Evolutionary conservation across 108 stramenopile genomes (phyloP).

Genomic region (Schizochytrium sp.): DNA sequence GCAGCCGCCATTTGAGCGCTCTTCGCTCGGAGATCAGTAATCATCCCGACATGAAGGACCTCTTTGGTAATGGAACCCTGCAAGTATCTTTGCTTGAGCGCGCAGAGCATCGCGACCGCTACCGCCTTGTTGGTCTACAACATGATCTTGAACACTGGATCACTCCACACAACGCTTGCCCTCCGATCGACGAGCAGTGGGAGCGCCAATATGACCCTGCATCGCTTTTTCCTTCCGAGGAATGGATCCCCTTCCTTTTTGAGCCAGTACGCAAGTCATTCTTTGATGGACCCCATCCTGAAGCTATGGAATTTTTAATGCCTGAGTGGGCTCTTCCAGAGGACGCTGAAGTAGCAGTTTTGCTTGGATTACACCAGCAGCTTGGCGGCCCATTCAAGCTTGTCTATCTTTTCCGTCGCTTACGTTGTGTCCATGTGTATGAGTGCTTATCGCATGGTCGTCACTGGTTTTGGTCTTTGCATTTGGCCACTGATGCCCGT

Average conservation of each 20-base stretch:
- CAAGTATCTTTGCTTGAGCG: conserved; percentile 64
- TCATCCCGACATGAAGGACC: conserved; percentile 62
- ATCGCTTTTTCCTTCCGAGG: conserved; percentile 59
- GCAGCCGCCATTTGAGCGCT: conserved; percentile 62
- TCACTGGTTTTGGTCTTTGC: conserved; percentile 65
- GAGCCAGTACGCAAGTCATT: conserved; percentile 64
- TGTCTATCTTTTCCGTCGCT: conserved; percentile 66
- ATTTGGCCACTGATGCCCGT: conserved; percentile 63
- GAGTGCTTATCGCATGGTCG: conserved; percentile 65
- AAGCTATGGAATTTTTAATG: conserved; percentile 66
- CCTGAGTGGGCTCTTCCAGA: conserved; percentile 62
- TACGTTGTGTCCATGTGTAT: conserved; percentile 64
- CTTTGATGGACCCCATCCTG: conserved; percentile 61
- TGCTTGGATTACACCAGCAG: conserved; percentile 63
- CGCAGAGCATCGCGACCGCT: conserved; percentile 62
- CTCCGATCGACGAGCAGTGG: conserved; percentile 64
- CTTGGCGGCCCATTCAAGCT: conserved; percentile 67
- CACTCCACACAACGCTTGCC: conserved; percentile 60
- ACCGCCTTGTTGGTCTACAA: conserved; percentile 63
- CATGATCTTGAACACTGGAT: conserved; percentile 67
- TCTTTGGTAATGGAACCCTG: conserved; percentile 65
- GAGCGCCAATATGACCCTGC: conserved; percentile 64
- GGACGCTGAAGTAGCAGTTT: conserved; percentile 65
- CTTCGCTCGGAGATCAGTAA: conserved; percentile 56
- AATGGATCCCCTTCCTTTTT: conserved; percentile 61